These are phyloP conservation scores for Suhomyces maxii DNA, from an alignment of 1,139 yeast genomes.

Conservation along the genomic window DNA sequence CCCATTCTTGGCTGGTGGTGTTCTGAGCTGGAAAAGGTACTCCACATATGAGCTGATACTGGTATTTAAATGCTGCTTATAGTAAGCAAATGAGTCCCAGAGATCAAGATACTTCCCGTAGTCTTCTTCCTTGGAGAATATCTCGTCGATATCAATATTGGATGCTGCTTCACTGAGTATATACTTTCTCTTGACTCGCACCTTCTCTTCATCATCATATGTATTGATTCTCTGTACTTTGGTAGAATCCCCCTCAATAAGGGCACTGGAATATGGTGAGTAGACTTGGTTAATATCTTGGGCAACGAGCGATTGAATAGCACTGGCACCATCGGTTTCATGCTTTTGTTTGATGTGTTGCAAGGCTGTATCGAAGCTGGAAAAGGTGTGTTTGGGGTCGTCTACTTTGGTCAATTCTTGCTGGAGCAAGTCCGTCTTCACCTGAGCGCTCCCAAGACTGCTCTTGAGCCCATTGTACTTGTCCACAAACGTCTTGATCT, in stretches of 20 bases:
- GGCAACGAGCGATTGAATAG: slow-evolving; percentile 16
- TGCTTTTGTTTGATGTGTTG: slow-evolving; percentile 31
- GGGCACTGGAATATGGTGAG: slow-evolving; percentile 37
- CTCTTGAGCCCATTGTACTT: slow-evolving; percentile 41
- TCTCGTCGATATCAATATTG: slow-evolving; percentile 44
- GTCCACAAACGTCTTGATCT: slow-evolving; percentile 53
- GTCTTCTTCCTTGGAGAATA: slow-evolving; percentile 61
- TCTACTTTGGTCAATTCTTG: slow-evolving; percentile 24
- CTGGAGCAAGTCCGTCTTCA: slow-evolving; percentile 16
- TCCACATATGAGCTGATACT: slow-evolving; percentile 44
- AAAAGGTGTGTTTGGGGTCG: slow-evolving; percentile 32
- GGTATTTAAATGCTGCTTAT: slow-evolving; percentile 45
- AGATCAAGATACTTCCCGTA: slow-evolving; percentile 70
- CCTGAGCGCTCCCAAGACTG: slow-evolving; percentile 24
- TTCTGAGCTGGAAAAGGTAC: slow-evolving; percentile 43
- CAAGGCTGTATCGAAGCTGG: slow-evolving; percentile 45
- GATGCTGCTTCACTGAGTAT: slow-evolving; percentile 51
- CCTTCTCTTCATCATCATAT: slow-evolving; percentile 19
- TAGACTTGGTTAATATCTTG: slow-evolving; percentile 37
- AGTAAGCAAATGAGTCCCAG: slow-evolving; percentile 46
- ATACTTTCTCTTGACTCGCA: slow-evolving; percentile 35
- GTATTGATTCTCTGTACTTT: slow-evolving; percentile 7
- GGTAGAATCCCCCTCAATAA: slow-evolving; percentile 6
- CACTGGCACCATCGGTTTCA: slow-evolving; percentile 13
- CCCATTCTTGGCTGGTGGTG: slow-evolving; percentile 22